Conservation (phyloP, 177 flowering plant genomes). For the Vitis hybrid region DNA sequence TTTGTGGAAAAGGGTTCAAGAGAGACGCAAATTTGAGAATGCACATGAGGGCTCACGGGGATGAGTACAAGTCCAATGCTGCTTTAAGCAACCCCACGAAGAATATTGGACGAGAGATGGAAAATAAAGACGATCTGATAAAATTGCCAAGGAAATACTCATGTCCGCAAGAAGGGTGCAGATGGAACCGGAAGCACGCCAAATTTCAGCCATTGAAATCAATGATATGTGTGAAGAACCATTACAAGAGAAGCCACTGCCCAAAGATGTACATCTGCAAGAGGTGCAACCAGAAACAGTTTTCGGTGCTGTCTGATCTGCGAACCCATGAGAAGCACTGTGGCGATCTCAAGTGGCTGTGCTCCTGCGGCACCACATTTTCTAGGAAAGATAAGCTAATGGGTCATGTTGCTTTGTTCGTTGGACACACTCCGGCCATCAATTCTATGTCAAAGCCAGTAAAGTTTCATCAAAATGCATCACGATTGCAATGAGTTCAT, state of each 20-base stretch:
- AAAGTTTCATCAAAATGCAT: slow-evolving; percentile 5
- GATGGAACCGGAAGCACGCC: slow-evolving; percentile 71
- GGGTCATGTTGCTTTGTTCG: slow-evolving; percentile 73
- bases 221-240: slow-evolving; percentile 81
- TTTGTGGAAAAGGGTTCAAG: slow-evolving; percentile 75
- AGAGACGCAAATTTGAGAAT: slow-evolving; percentile 67
- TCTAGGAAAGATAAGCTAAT: slow-evolving; percentile 83
- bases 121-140: not conserved
- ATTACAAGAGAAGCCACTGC: slow-evolving; percentile 84
- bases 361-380: slow-evolving; percentile 80
- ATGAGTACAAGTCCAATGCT: slow-evolving; percentile 63
- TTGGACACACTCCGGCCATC: slow-evolving; percentile 55
- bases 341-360: slow-evolving; percentile 71
- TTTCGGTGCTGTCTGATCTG: slow-evolving; percentile 76
- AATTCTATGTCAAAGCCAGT: slow-evolving; percentile 10
- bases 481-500: not conserved
- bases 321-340: slow-evolving; percentile 90
- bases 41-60: slow-evolving; percentile 85
- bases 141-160: slow-evolving; percentile 52
- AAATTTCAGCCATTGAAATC: slow-evolving; percentile 84
- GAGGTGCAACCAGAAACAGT: slow-evolving; percentile 63
- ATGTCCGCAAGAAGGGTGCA: slow-evolving; percentile 83
- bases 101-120: slow-evolving; percentile 3
- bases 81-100: slow-evolving; percentile 63
- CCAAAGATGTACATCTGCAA: slow-evolving; percentile 82